Evolutionary conservation across 495 filamentous ascomycete genomes (phyloP).

Genomic region (Hypoxylon rickii): DNA sequence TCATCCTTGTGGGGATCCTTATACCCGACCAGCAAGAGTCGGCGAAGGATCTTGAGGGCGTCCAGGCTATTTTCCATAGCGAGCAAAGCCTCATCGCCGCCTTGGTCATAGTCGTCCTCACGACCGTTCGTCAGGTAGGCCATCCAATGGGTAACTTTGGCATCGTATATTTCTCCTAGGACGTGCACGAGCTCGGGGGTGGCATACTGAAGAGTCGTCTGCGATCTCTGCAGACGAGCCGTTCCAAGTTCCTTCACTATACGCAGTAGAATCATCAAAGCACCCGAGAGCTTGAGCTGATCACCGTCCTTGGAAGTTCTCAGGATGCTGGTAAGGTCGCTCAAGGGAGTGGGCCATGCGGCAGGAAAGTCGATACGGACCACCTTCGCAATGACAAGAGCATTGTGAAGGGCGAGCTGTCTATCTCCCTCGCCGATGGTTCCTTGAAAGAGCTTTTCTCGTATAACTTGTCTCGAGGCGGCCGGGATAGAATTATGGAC

Average conservation of each 20-base stretch:
- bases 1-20: conserved; percentile 78
- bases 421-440: conserved; percentile 73
- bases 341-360: conserved; percentile 73
- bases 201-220: conserved; percentile 71
- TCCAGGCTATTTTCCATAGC: conserved; percentile 75
- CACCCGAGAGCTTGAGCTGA: conserved; percentile 64
- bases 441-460: conserved; percentile 70
- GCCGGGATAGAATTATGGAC: conserved; percentile 71
- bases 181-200: conserved; percentile 81
- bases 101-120: conserved; percentile 52
- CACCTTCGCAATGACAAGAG: conserved; percentile 84
- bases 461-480: conserved; percentile 75
- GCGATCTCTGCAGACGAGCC: conserved; percentile 70
- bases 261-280: conserved; percentile 76
- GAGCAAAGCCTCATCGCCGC: conserved; percentile 62
- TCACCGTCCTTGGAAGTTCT: conserved; percentile 51
- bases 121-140: conserved; percentile 53
- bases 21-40: conserved; percentile 80
- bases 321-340: conserved; percentile 63
- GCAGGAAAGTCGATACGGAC: conserved; percentile 84
- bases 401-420: conserved; percentile 80
- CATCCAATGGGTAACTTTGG: conserved; percentile 74
- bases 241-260: conserved; percentile 89
- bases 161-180: conserved; percentile 75
- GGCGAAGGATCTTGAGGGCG: conserved; percentile 76